Evolutionary conservation across 768 basidiomycete species (phyloP), one percentile per base, ranked within the genome.

Genomic region (Saitozyma sp.): DNA sequence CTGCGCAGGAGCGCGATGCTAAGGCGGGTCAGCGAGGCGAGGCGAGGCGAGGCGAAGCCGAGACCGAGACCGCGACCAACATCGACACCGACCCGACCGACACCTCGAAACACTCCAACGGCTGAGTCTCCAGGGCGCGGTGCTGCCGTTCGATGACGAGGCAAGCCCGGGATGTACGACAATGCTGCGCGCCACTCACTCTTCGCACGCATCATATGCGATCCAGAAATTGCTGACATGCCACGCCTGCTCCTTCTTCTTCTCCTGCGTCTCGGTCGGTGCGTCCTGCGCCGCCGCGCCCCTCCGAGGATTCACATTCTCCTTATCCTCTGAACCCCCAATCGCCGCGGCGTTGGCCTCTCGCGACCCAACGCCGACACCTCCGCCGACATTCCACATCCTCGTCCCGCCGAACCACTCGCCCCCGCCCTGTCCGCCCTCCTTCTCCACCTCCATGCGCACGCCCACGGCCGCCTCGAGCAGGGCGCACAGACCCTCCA

Each of bases 141-240:
- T 29, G 29, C 5, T 29, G 29, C 29, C 2, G 29, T 29, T 29
- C 29, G 29, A 29, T 29, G 29, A 29, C 29, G 29, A 29, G 2
- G 5, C 29, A 29, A 29, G 29, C 29, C 29, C 5, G 29, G 17
- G 37, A 10, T 52, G 13, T 52, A 11, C 2, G 6, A 52, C 51
- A 11, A 3, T 10, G 19, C 51, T 29, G 51, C 19, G 10, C 29
- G 51, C 13, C 13, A 83, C 92, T 83, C 79, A 97, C 95, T 97
- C 88, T 62, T 85, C 79, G 58, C 96, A 85, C 5, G 95, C 89
- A 75, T 97, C 95, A 76, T 89, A 97, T 2, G 92, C 92, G 9
- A 85, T 84, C 96, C 96, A 99, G 74, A 98, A 99, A 79, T 97
- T 98, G 77, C 83, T 85, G 51, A 89, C 85, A 88, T 91, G 90